Evolutionary conservation across 805 yeast species (phyloP).

Genomic region (Helenozyma rhizophorensis): DNA sequence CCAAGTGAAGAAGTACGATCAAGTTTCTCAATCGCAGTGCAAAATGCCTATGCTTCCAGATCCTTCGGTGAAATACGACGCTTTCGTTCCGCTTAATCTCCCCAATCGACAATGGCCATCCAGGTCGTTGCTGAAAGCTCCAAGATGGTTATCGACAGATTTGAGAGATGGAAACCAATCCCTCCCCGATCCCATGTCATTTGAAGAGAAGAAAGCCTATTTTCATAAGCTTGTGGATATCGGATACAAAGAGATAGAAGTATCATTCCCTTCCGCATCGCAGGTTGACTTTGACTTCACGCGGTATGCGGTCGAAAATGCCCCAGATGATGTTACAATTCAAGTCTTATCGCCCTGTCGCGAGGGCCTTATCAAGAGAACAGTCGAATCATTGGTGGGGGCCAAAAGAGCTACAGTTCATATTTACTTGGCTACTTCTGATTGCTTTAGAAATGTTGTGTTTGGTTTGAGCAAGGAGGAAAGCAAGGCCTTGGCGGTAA

Average conservation of each 20-base stretch:
- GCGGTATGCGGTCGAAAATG: conserved; percentile 63
- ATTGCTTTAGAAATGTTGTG: conserved; percentile 67
- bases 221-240: conserved; percentile 63
- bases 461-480: conserved; percentile 60
- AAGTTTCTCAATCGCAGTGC: no score
- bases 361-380: conserved; percentile 65
- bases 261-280: conserved; percentile 76
- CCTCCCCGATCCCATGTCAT: conserved; percentile 82
- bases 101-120: conserved; percentile 72
- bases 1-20: no score
- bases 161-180: conserved; percentile 83
- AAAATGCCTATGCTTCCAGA: conserved; percentile 39
- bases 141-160: conserved; percentile 82
- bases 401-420: conserved; percentile 76
- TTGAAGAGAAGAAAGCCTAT: conserved; percentile 69
- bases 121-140: conserved; percentile 53
- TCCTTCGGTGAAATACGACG: conserved; percentile 59
- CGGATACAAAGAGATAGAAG: conserved; percentile 83
- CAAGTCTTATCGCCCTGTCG: conserved; percentile 78
- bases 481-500: conserved; percentile 56
- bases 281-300: conserved; percentile 81
- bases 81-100: conserved; percentile 52
- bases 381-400: conserved; percentile 68
- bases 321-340: conserved; percentile 72
- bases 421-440: conserved; percentile 72